These are phyloP conservation scores for Vitis riparia DNA, from an alignment of 164 flowering plant genomes.

Conservation along the genomic window DNA sequence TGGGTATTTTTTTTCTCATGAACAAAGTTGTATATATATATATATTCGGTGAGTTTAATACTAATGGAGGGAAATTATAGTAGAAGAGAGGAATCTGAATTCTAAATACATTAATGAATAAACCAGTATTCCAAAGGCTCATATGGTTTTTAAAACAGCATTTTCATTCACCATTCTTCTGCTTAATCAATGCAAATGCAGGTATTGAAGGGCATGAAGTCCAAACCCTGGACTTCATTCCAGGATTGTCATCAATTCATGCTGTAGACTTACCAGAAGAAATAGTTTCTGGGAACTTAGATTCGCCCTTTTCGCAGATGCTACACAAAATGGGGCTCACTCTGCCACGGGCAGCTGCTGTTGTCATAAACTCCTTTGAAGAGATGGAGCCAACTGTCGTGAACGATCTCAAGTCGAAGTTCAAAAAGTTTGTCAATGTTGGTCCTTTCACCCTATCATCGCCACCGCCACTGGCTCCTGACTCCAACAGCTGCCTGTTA, in stretches of 20 bases:
- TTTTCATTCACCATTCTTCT: no score
- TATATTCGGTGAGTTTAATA: no score
- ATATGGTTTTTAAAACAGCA: no score
- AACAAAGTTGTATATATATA: no score
- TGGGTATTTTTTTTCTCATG: no score
- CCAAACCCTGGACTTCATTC: conserved; percentile 26
- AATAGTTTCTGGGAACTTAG: conserved; percentile 12
- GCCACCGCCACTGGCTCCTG: not conserved
- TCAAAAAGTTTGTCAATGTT: conserved; percentile 29
- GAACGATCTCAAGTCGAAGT: conserved; percentile 19
- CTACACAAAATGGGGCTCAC: conserved; percentile 30
- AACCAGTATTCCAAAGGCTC: no score
- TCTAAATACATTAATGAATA: no score
- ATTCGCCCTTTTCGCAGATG: conserved; percentile 20
- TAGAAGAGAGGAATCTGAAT: no score
- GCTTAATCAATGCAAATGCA: not conserved
- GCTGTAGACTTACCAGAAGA: conserved; percentile 31
- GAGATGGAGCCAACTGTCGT: conserved; percentile 31
- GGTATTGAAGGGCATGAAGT: conserved; percentile 4
- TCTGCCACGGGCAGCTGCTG: conserved; percentile 34
- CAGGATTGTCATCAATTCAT: conserved; percentile 29
- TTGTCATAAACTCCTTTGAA: conserved; percentile 40
- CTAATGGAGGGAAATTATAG: no score
- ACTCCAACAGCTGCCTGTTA: conserved; percentile 27
- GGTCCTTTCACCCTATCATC: conserved; percentile 33